These are phyloP conservation scores for Yamadazyma epiphylla DNA, from an alignment of 1,139 yeast species.

Conservation along the genomic window DNA sequence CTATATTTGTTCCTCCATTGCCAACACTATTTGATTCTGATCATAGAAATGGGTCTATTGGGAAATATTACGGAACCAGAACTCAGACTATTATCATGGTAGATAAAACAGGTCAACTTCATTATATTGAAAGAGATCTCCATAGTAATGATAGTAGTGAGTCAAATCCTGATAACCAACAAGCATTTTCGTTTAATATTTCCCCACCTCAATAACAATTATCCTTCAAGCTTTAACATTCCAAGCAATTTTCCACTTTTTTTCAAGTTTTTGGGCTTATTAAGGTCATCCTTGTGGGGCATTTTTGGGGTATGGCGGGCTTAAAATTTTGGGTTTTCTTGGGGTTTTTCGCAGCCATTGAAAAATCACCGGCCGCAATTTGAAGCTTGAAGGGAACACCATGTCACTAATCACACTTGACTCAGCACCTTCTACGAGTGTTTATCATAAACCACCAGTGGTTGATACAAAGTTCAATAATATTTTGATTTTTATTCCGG, in stretches of 20 bases:
- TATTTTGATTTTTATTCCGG: slow-evolving; percentile 56
- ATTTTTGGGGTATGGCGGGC: not conserved
- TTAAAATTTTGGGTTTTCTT: too few relatives aligned
- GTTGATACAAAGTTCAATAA: slow-evolving; percentile 6
- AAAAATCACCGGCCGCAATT: too few relatives aligned
- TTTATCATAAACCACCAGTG: slow-evolving; percentile 20
- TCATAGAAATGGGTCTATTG: slow-evolving; percentile 20
- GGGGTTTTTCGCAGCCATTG: too few relatives aligned
- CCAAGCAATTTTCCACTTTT: not conserved
- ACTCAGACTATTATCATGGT: slow-evolving; percentile 79
- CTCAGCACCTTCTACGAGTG: slow-evolving; percentile 23
- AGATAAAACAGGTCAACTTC: slow-evolving; percentile 40
- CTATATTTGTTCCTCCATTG: slow-evolving; percentile 72
- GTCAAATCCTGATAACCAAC: slow-evolving; percentile 1
- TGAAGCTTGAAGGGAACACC: not conserved
- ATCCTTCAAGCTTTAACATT: slow-evolving; percentile 3
- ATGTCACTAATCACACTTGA: slow-evolving; percentile 15
- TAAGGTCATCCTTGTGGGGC: too few relatives aligned
- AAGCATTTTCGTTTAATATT: slow-evolving; percentile 10
- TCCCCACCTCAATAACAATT: slow-evolving; percentile 7
- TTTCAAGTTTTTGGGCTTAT: not conserved
- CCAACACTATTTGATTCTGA: slow-evolving; percentile 15
- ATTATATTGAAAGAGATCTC: slow-evolving; percentile 37
- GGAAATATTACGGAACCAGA: slow-evolving; percentile 77
- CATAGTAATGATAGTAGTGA: slow-evolving; percentile 23